Conservation (phyloP, 768 basidiomycete species). For the Lentinula edodes region DNA sequence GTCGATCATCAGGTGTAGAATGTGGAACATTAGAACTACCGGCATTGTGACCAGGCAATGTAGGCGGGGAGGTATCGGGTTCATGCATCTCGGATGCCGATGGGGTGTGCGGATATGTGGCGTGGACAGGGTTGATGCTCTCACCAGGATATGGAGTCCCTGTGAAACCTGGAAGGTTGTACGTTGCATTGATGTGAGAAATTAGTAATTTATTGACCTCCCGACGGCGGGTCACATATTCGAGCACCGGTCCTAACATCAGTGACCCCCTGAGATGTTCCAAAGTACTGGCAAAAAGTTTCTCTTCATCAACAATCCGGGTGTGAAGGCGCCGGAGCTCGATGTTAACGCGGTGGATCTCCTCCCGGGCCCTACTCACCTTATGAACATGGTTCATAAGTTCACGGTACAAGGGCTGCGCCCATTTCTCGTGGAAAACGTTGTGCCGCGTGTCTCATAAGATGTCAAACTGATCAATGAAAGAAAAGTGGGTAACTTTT, state of each 20-base stretch:
- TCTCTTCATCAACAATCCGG: conserved; percentile 19
- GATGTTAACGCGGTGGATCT: conserved; percentile 23
- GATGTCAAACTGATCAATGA: too few species aligned
- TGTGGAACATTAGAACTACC: too few species aligned
- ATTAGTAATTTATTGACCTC: not conserved
- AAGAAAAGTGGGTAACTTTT: too few species aligned
- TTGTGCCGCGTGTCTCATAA: too few species aligned
- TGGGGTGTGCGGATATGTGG: too few species aligned
- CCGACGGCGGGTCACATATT: not conserved
- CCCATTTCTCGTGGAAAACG: too few species aligned
- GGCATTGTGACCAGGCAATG: too few species aligned
- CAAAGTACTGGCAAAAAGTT: not conserved
- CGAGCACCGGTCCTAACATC: not conserved
- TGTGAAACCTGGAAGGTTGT: not conserved
- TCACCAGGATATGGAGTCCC: too few species aligned
- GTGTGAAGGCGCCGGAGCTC: conserved; percentile 23
- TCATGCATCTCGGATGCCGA: too few species aligned
- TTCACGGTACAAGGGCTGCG: conserved; percentile 11
- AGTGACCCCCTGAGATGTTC: not conserved
- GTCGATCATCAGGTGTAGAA: too few species aligned
- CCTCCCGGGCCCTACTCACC: conserved; percentile 22
- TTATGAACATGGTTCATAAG: conserved; percentile 21
- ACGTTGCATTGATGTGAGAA: not conserved
- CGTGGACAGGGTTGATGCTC: too few species aligned
- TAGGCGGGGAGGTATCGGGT: too few species aligned